phyloP scores from a whole-genome alignment of 2,329 filamentous ascomycete genomes.

The Microsporum audouinii region DNA sequence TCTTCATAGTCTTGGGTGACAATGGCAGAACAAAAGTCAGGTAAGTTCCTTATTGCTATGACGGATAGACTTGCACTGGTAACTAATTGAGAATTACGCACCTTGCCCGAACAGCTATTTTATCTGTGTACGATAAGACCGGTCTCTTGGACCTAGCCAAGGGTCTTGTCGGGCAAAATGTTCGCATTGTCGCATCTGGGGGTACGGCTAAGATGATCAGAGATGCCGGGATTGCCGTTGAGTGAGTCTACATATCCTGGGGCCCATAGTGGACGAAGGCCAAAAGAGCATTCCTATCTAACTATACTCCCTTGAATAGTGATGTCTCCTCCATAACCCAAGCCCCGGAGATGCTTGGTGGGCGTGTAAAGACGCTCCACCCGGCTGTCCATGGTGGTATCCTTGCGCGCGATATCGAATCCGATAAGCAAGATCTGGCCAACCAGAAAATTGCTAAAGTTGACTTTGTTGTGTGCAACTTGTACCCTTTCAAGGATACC shows the following conservation, averaged over 20 bases:
- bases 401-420: constrained; percentile 83
- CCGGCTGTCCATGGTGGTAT: constrained; percentile 78
- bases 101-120: constrained; percentile 51
- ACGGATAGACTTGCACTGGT: background rate
- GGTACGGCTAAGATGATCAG: constrained; percentile 94
- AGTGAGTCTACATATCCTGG: constrained; percentile 48
- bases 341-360: constrained; percentile 91
- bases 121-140: constrained; percentile 98
- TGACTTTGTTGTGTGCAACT: constrained; percentile 93
- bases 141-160: constrained; percentile 86
- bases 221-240: constrained; percentile 88
- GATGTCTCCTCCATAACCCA: constrained; percentile 96
- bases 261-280: background rate
- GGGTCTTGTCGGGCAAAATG: constrained; percentile 76
- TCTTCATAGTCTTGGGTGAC: background rate
- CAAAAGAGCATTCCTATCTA: background rate
- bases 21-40: constrained; percentile 2
- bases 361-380: constrained; percentile 89
- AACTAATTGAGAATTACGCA: background rate
- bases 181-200: constrained; percentile 85
- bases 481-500: constrained; percentile 98
- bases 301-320: constrained; percentile 35
- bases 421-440: constrained; percentile 91
- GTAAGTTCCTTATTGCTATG: background rate
- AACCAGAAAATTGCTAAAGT: constrained; percentile 93